Percentiles rank a stretch among this genome's conserved stretches.
phyloP scores from a whole-genome alignment of 2,329 filamentous ascomycete species.

The Aspergillus tamarii region DNA sequence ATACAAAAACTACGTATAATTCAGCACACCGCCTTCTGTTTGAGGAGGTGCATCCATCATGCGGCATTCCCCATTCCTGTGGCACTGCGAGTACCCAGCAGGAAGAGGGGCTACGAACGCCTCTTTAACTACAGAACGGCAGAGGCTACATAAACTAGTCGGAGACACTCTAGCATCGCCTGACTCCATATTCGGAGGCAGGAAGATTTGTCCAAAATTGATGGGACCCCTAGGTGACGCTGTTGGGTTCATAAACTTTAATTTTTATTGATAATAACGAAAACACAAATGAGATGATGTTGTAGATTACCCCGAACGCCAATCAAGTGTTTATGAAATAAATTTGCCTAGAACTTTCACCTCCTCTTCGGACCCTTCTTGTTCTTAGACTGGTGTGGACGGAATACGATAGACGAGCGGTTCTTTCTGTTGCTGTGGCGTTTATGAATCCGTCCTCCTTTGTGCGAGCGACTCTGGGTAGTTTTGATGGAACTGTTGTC shows the following conservation, averaged over 20 bases:
- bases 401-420: constrained; percentile 45
- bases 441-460: constrained; percentile 44
- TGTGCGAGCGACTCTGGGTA: constrained; percentile 29
- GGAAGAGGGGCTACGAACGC: neutral
- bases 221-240: neutral
- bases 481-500: constrained; percentile 30
- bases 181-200: neutral
- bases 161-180: neutral
- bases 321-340: neutral
- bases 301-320: constrained; percentile 17
- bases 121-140: neutral
- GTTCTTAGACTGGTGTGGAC: constrained; percentile 33
- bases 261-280: neutral
- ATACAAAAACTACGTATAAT: neutral
- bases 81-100: no score
- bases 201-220: neutral
- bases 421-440: constrained; percentile 35
- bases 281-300: neutral
- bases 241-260: neutral
- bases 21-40: constrained; percentile 12
- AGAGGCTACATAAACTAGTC: neutral
- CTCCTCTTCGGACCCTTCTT: constrained; percentile 39
- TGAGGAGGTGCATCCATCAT: neutral
- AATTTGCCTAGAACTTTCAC: constrained; percentile 18
- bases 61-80: neutral